Percentiles rank a stretch among this genome's conserved stretches.
These are phyloP conservation scores for Aspergillus fumigatus DNA, from an alignment of 2,329 filamentous ascomycete species.

Conservation along the genomic window DNA sequence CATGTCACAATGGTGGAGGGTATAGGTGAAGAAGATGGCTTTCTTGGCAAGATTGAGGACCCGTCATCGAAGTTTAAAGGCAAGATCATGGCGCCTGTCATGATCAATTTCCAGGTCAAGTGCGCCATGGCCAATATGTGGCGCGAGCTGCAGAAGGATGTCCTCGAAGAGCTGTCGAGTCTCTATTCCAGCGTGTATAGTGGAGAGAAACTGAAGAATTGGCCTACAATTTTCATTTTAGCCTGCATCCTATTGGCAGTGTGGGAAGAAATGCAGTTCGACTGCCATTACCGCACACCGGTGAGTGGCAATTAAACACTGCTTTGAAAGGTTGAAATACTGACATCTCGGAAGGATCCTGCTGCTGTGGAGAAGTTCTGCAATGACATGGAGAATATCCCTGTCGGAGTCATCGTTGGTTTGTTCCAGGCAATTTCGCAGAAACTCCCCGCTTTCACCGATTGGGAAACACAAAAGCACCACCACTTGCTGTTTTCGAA, in stretches of 20 bases:
- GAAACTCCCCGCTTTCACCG: slow-evolving; percentile 85
- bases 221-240: slow-evolving; percentile 97
- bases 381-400: slow-evolving; percentile 91
- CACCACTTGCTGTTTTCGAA: slow-evolving; percentile 89
- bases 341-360: slow-evolving; percentile 51
- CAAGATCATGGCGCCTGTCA: slow-evolving; percentile 88
- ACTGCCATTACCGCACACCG: slow-evolving; percentile 91
- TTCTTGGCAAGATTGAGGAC: slow-evolving; percentile 81
- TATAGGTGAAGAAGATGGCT: slow-evolving; percentile 70
- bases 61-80: slow-evolving; percentile 82
- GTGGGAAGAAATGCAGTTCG: slow-evolving; percentile 99
- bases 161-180: slow-evolving; percentile 84
- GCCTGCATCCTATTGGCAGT: slow-evolving; percentile 88
- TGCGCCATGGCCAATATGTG: slow-evolving; percentile 96
- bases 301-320: slow-evolving; percentile 21
- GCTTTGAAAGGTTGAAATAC: neutral
- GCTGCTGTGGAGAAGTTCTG: slow-evolving; percentile 90
- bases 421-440: slow-evolving; percentile 97
- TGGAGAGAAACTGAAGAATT: slow-evolving; percentile 95
- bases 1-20: slow-evolving; percentile 95
- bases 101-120: slow-evolving; percentile 99
- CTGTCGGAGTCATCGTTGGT: slow-evolving; percentile 92
- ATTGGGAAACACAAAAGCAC: slow-evolving; percentile 92
- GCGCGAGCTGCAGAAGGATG: slow-evolving; percentile 94
- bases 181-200: slow-evolving; percentile 98